Evolutionary conservation across 306 rosid genomes (phyloP), one percentile per base, ranked within the genome.

Genomic region (Lathyrus sativus): DNA sequence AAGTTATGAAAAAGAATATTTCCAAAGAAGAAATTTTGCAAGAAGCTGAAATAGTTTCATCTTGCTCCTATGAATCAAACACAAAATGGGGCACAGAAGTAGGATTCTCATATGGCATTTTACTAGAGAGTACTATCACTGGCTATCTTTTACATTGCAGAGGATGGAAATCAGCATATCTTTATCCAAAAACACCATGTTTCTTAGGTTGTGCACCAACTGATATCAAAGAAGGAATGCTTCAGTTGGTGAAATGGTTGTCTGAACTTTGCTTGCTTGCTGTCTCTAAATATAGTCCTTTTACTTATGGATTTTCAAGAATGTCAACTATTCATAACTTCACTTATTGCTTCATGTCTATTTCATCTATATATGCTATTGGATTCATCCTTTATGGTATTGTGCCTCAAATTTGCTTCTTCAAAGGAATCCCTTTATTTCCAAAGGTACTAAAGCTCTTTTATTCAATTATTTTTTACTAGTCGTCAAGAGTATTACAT

Each of bases 121-220:
- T 75, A 45, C 57, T 80, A 11, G 84, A 80, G 74, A 80, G 84
- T 44, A 75, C 68, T 1, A 15, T 60, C 2, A 80, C 80, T 22
- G 77, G 84, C 9, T 80, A 80, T 66, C 50, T 80, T 31, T 12
- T 80, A 17, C 84, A 80, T 44, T 12, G 71, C 26, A 80, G 77
- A 75, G 84, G 84, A 24, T 75, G 84, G 84, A 80, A 13, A 75
- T 80, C 84, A 58, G 80, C 73, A 0, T 80, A 75, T 46, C 80
- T 75, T 49, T 75, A 80, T 35, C 84, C 84, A 1, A 71, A 71
- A 54, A 80, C 49, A 28, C 84, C 84, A 53, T 75, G 84, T 65
- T 80, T 80, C 56, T 66, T 80, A 39, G 84, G 84, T 1, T 80
- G 84, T 76, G 74, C 80, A 4, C 80, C 84, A 7, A 66, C 77